These are phyloP conservation scores for Metschnikowia kofuensis DNA, from an alignment of 805 yeast species.

Conservation along the genomic window DNA sequence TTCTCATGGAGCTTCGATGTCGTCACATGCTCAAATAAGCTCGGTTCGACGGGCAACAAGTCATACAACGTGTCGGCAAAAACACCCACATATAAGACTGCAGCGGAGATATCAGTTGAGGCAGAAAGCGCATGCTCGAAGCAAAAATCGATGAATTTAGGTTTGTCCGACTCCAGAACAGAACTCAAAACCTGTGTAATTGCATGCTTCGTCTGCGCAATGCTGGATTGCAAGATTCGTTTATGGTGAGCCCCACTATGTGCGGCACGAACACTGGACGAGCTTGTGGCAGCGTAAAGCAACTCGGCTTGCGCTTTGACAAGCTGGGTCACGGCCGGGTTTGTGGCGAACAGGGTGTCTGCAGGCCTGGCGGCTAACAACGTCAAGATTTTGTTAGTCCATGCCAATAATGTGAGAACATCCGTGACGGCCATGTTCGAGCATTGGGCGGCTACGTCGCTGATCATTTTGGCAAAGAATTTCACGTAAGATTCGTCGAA, in stretches of 20 bases:
- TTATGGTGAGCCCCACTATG: slow-evolving; percentile 13
- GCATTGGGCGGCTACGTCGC: slow-evolving; percentile 26
- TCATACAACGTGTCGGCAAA: slow-evolving; percentile 23
- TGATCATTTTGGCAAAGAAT: slow-evolving; percentile 39
- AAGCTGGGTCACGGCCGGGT: slow-evolving; percentile 2
- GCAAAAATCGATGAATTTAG: slow-evolving; percentile 2
- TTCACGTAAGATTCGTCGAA: slow-evolving; percentile 31
- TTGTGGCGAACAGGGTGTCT: slow-evolving; percentile 19
- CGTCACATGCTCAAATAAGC: slow-evolving; percentile 16
- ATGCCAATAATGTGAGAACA: slow-evolving; percentile 53
- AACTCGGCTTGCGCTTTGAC: slow-evolving; percentile 34
- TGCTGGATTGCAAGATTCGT: slow-evolving; percentile 28
- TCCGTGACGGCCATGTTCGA: slow-evolving; percentile 50
- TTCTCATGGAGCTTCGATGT: slow-evolving; percentile 5
- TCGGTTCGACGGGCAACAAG: slow-evolving; percentile 25
- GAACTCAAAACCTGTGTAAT: slow-evolving; percentile 11
- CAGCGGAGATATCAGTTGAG: slow-evolving; percentile 4
- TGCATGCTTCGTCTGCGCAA: slow-evolving; percentile 29
- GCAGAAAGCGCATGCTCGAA: slow-evolving; percentile 1
- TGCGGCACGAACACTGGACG: slow-evolving; percentile 11
- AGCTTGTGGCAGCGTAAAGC: slow-evolving; percentile 34
- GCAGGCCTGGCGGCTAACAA: slow-evolving; percentile 7
- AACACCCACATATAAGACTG: slow-evolving; percentile 24
- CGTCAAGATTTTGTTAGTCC: slow-evolving; percentile 41
- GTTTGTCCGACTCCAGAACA: not conserved